A percentile compares a stretch with the other conserved stretches of the same genome.
These are phyloP conservation scores for Pythium apleroticum DNA, from an alignment of 352 stramenopile genomes.

Conservation along the genomic window DNA sequence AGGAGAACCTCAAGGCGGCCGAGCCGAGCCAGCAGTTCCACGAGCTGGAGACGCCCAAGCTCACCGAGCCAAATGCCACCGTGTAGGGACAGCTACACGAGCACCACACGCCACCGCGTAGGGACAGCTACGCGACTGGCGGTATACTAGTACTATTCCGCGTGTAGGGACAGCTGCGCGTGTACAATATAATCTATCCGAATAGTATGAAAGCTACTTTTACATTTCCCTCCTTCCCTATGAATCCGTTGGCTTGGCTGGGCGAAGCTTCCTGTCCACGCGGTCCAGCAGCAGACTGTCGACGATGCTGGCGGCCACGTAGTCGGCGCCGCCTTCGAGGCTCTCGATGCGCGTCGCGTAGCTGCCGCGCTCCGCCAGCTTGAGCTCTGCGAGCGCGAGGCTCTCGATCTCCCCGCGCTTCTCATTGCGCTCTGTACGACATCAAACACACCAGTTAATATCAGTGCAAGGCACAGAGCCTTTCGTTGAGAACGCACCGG, in stretches of 20 bases:
- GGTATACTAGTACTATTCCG: not conserved
- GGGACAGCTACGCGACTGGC: no score
- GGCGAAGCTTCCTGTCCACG: slow-evolving; percentile 2
- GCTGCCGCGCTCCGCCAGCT: slow-evolving; percentile 48
- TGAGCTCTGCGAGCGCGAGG: slow-evolving; percentile 65
- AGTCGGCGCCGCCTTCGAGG: slow-evolving; percentile 74
- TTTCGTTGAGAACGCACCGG: slow-evolving; percentile 9
- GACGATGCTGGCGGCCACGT: slow-evolving; percentile 79
- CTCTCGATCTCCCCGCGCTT: slow-evolving; percentile 42
- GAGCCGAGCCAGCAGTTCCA: slow-evolving; percentile 14
- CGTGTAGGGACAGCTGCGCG: not conserved
- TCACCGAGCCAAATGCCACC: slow-evolving; percentile 8
- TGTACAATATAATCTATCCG: not conserved
- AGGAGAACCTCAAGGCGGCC: slow-evolving; percentile 12
- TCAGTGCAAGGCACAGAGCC: not conserved
- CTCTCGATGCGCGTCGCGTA: slow-evolving; percentile 60
- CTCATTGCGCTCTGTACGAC: slow-evolving; percentile 12
- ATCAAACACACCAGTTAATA: not conserved
- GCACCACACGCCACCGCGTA: not conserved
- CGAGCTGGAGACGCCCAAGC: slow-evolving; percentile 20
- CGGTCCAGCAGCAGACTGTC: slow-evolving; percentile 66
- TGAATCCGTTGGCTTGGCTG: not conserved
- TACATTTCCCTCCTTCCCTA: not conserved
- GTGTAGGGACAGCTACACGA: not conserved
- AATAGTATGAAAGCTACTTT: not conserved